phyloP scores from a whole-genome alignment of 2,329 filamentous ascomycete species.

The Talaromyces sp. region DNA sequence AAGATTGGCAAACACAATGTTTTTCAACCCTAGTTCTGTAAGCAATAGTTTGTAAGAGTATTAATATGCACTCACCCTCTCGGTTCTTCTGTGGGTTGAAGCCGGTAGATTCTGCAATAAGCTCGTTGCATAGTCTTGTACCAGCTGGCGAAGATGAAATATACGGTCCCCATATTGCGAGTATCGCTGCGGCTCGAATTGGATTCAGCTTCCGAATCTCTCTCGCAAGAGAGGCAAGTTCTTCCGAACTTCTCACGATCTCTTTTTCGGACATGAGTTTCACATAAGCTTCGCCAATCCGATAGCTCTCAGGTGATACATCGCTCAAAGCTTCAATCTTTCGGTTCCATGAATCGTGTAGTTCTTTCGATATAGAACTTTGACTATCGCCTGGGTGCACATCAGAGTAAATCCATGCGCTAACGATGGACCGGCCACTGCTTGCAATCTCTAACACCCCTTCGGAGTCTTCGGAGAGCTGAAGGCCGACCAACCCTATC shows the following conservation, averaged over 20 bases:
- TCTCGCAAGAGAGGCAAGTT: slow-evolving; percentile 29
- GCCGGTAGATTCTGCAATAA: slow-evolving; percentile 56
- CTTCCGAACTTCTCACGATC: slow-evolving; percentile 24
- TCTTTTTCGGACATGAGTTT: slow-evolving; percentile 33
- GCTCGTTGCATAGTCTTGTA: slow-evolving; percentile 53
- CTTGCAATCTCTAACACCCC: slow-evolving; percentile 51
- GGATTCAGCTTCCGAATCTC: slow-evolving; percentile 35
- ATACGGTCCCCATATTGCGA: slow-evolving; percentile 46
- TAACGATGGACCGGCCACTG: slow-evolving; percentile 46
- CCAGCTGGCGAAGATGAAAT: slow-evolving; percentile 45
- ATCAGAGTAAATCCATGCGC: slow-evolving; percentile 34
- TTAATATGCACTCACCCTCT: slow-evolving; percentile 34
- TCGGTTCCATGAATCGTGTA: slow-evolving; percentile 29
- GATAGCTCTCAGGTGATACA: slow-evolving; percentile 30
- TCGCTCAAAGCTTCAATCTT: slow-evolving; percentile 27
- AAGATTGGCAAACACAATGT: slow-evolving; percentile 51
- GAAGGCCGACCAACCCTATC: slow-evolving; percentile 49
- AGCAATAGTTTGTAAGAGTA: slow-evolving; percentile 12
- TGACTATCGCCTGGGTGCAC: slow-evolving; percentile 13
- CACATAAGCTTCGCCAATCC: slow-evolving; percentile 36
- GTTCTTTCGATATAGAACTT: slow-evolving; percentile 18
- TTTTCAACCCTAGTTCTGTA: slow-evolving; percentile 36
- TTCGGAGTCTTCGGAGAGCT: slow-evolving; percentile 45
- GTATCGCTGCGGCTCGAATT: slow-evolving; percentile 43
- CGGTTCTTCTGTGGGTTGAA: slow-evolving; percentile 41